Percentiles rank a stretch among this genome's conserved stretches.
These are phyloP conservation scores for Aspergillus heteromorphus DNA, from an alignment of 495 filamentous ascomycete species.

Conservation along the genomic window DNA sequence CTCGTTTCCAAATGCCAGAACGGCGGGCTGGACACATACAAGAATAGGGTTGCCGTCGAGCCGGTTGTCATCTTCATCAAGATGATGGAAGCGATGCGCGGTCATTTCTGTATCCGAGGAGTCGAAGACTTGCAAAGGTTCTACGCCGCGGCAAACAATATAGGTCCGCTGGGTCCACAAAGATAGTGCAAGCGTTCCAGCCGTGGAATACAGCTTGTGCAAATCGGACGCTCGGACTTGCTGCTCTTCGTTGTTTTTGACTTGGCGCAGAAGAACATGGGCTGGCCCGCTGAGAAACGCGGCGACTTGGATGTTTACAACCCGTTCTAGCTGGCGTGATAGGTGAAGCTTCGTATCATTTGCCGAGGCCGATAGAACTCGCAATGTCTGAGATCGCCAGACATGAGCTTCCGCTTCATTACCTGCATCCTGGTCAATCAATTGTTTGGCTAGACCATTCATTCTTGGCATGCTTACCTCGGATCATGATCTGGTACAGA, in stretches of 20 bases:
- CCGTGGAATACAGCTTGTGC: constrained; percentile 1
- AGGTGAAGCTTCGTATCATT: background rate
- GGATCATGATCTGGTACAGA: background rate
- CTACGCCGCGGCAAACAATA: background rate
- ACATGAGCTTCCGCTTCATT: background rate
- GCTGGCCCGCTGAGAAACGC: background rate
- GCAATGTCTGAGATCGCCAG: constrained; percentile 12
- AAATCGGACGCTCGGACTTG: constrained; percentile 2
- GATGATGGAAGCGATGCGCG: constrained; percentile 11
- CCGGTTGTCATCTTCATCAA: constrained; percentile 4
- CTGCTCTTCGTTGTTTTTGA: background rate
- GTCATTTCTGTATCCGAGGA: background rate
- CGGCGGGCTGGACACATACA: constrained; percentile 6
- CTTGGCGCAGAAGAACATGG: background rate
- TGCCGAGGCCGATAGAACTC: background rate
- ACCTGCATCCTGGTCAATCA: no score
- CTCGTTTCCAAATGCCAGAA: constrained; percentile 11
- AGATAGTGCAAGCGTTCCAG: constrained; percentile 8
- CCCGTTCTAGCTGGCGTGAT: background rate
- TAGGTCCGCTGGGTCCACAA: constrained; percentile 9
- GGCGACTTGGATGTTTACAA: background rate
- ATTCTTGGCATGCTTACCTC: no score
- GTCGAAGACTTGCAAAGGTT: background rate
- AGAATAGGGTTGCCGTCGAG: constrained; percentile 5
- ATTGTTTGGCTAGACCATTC: background rate